phyloP scores from a whole-genome alignment of 2,329 filamentous ascomycete genomes.

The Penicillium sp. region DNA sequence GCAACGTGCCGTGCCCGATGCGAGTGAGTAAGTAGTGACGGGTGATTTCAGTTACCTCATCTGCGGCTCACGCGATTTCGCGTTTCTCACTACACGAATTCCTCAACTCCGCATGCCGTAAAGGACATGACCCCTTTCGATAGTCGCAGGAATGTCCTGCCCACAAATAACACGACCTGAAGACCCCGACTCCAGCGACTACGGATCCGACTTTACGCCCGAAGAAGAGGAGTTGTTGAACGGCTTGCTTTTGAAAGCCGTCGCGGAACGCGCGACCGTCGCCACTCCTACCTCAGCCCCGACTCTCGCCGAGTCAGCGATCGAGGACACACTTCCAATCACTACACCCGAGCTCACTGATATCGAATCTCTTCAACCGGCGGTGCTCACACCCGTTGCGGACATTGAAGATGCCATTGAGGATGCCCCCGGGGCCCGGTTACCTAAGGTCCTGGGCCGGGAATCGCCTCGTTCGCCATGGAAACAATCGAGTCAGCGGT shows the following conservation, averaged over 20 bases:
- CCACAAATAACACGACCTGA: constrained; percentile 20
- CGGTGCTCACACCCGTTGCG: constrained; percentile 19
- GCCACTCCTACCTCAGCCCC: constrained; percentile 20
- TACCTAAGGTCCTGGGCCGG: constrained; percentile 41
- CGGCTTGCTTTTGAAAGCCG: constrained; percentile 47
- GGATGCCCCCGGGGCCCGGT: constrained; percentile 31
- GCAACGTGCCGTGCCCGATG: too few relatives aligned
- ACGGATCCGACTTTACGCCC: constrained; percentile 58
- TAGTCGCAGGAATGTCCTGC: constrained; percentile 33
- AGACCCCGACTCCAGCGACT: constrained; percentile 47
- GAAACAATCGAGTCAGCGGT: constrained; percentile 16
- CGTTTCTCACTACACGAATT: neutral
- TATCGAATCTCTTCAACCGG: constrained; percentile 16
- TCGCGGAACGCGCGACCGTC: constrained; percentile 29
- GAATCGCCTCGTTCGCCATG: constrained; percentile 34
- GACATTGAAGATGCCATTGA: constrained; percentile 46
- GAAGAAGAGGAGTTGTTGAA: constrained; percentile 54
- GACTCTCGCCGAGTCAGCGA: constrained; percentile 15
- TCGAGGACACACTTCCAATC: neutral
- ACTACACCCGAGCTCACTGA: constrained; percentile 6
- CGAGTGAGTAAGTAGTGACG: too few relatives aligned
- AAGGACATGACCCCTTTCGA: constrained; percentile 20
- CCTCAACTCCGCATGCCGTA: constrained; percentile 7
- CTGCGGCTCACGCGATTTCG: constrained; percentile 5
- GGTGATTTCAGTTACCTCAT: too few relatives aligned